Base-by-base conservation (phyloP, 495 filamentous ascomycete genomes). In the Podospora tetraspora region DNA sequence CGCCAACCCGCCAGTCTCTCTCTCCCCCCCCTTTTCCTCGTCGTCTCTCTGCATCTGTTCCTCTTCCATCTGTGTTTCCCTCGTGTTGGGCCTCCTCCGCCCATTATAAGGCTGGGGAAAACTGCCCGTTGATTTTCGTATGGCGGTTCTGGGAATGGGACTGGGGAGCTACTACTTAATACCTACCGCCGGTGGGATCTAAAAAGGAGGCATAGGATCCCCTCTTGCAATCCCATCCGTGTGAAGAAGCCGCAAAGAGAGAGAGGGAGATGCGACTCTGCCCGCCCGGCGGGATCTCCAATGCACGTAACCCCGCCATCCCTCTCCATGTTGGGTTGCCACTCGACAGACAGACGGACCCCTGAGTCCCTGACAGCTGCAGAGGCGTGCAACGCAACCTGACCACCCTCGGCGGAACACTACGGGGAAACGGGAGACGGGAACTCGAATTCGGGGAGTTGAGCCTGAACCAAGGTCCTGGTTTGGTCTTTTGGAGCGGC, bases 291-390 rank as follows among this genome's bases (percentile, higher is more conserved):
- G 32, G 65, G 70, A 72, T 72, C 67, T 68, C 64, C 68, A 66
- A 72, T 72, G 70, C 70, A 72, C 62, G 70, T 70, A 69, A 72
- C 70, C 70, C 30, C 66, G 69, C 66, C 70, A 32, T 32, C 29
- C 69, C 65, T 64, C 56, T n/a, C 62, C 62, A 22, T 6, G 24
- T 7, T 25, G 27, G 3, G 19, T 32, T 9, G 60, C 60, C 27
- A 9, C 13, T 7, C 12, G 19, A 21, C 61, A 16, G 16, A 12
- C 22, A n/a, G 27, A 30, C 23, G n/a, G n/a, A 13, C 32, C 24
- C 23, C 21, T 29, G 61, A 62, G 23, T 22, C 60, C 60, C 27
- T 23, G 58, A 52, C 43, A 52, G 43, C 43, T 52, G 43, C 43
- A n/a, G 43, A 52, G 43, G 43, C 43, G 43, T 52, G 43, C 16